These are phyloP conservation scores for Dioszegia crocea DNA, from an alignment of 768 basidiomycete genomes.

Conservation along the genomic window DNA sequence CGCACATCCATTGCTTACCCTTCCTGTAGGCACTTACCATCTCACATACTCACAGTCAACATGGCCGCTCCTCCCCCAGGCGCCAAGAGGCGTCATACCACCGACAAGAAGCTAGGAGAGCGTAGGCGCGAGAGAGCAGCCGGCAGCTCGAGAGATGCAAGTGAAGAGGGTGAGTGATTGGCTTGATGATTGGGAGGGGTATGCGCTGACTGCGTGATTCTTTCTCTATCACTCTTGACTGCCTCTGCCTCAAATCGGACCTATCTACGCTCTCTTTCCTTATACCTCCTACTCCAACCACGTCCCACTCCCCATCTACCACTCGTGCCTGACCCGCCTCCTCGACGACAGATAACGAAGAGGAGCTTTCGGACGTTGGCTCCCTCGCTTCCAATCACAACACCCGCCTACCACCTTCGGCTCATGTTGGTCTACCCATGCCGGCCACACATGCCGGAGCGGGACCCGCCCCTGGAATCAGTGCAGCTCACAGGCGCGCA, in stretches of 20 bases:
- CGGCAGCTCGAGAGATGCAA: slow-evolving; percentile 47
- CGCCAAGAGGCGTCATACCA: slow-evolving; percentile 19
- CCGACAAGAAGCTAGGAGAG: slow-evolving; percentile 25
- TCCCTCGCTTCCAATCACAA: slow-evolving; percentile 28
- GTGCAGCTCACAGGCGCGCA: slow-evolving; percentile 4
- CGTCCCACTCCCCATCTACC: slow-evolving; percentile 11
- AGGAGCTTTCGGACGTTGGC: slow-evolving; percentile 38
- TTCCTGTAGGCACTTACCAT: too few relatives aligned
- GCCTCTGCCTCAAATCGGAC: not conserved
- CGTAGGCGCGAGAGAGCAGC: slow-evolving; percentile 23
- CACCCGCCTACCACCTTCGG: not conserved
- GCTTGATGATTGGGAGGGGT: not conserved
- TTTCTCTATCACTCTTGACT: not conserved
- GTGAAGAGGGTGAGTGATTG: slow-evolving; percentile 47
- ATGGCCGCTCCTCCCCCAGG: slow-evolving; percentile 17
- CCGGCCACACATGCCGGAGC: not conserved
- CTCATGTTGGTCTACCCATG: not conserved
- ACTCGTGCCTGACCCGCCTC: not conserved
- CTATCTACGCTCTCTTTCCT: too few relatives aligned
- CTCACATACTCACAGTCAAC: not conserved
- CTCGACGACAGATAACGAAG: slow-evolving; percentile 33
- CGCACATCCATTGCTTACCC: too few relatives aligned
- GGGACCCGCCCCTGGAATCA: slow-evolving; percentile 2
- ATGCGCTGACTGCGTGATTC: not conserved
- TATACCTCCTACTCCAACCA: not conserved